Percentiles rank a stretch among this genome's conserved stretches.
Conservation (phyloP, 495 filamentous ascomycete species). For the Tuber microsphaerosporum region DNA sequence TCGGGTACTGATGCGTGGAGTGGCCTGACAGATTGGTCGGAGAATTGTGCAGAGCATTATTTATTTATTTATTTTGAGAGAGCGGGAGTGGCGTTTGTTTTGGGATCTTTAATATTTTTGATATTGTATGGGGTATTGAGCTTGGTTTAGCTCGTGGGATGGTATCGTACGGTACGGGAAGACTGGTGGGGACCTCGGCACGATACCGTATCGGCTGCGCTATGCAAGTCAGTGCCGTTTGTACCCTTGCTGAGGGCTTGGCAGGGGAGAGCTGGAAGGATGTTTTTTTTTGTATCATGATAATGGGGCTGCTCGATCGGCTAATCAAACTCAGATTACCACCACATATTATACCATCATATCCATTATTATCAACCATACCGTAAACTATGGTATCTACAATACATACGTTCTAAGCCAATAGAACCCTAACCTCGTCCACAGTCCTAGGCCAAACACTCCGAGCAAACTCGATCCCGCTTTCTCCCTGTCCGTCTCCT, state of each 20-base stretch:
- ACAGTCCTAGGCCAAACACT: constrained; percentile 37
- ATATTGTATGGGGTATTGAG: background rate
- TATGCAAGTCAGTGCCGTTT: background rate
- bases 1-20: background rate
- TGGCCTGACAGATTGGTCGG: background rate
- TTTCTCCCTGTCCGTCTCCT: constrained; percentile 43
- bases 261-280: background rate
- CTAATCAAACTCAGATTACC: background rate
- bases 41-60: background rate
- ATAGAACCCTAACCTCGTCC: constrained; percentile 36
- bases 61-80: background rate
- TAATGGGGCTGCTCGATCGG: background rate
- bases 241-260: background rate
- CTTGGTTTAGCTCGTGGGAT: background rate
- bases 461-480: constrained; percentile 38
- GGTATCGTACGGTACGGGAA: background rate
- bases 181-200: background rate
- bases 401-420: constrained; percentile 11
- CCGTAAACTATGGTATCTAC: background rate
- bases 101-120: background rate
- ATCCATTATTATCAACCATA: background rate
- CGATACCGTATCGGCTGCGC: no score
- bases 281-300: background rate
- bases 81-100: background rate
- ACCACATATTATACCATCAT: background rate